Evolutionary conservation across 2,329 filamentous ascomycete genomes (phyloP), one percentile per base, ranked within the genome.

Genomic region (Gnomoniopsis sp.): DNA sequence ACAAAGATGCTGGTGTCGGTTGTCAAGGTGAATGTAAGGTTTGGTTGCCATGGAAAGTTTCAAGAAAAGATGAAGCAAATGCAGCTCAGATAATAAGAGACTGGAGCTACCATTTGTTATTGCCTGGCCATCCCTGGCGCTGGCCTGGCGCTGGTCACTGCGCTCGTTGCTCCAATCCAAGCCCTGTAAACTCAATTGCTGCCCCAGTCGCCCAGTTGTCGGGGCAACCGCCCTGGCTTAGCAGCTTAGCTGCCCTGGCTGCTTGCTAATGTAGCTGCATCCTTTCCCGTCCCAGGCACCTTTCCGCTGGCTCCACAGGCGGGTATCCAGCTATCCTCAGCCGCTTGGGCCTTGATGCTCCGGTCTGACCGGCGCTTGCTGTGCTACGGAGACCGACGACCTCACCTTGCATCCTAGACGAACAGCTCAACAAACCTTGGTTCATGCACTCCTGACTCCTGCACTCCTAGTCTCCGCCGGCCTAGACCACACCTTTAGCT

Each of bases 101-200:
- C 17, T 21, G 50, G 46, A 36, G 46, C 51, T 58, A 4, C 26
- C 47, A 50, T 58, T 58, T 58, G 57, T 58, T 58, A 58, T 58
- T 58, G 50, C 56, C 51, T 46, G 57, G 51, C 43, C 17, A 46
- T 22, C 36, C 17, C 50, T 52, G 50, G n/a, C 36, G 38, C 19
- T n/a, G n/a, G n/a, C n/a, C n/a, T n/a, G n/a, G n/a, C n/a, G n/a
- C n/a, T 19, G 50, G 50, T 46, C 43, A n/a, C 17, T 46, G 43
- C 43, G n/a, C 43, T 19, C 15, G 17, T 50, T 34, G 47, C 30
- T 12, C 54, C 54, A 34, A 49, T 56, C 36, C 34, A 46, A 22
- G 41, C 48, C 48, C 46, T 55, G 26, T 44, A 58, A 15, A n/a
- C 46, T 51, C 57, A 58, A 58, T 58, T 14, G 51, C 26, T n/a